Base-by-base conservation (phyloP, 2,329 filamentous ascomycete species). In the Podosphaera aphanis region DNA sequence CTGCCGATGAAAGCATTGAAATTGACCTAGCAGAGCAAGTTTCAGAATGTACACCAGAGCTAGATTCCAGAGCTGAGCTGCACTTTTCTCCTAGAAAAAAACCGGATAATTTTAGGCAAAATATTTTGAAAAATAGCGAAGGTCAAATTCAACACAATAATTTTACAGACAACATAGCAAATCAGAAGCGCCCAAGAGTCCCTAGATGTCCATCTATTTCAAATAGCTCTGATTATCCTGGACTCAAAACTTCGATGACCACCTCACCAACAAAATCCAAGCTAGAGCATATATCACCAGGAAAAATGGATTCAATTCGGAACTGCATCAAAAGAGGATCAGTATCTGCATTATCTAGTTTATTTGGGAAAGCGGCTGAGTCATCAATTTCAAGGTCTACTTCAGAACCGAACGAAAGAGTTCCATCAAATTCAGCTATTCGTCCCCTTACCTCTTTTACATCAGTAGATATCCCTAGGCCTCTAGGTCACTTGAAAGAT, bases 311-410 rank as follows among this genome's bases (percentile, higher is more conserved):
- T 1, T 55, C 55, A 1, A 57, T 74, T 37, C 66, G 68, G 31
- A 66, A 67, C 46, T 71, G 64, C 2, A 56, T 76, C n/a, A 69
- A 63, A 46, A 70, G 68, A 47, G 63, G 68, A 2, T 60, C 66
- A 5, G 62, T 62, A 19, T 63, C 67, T 31, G 62, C 64, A 1
- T 55, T 73, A 5, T 63, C 67, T 0, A 68, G 62, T 47, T 58
- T 73, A 0, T 66, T 68, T 58, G 65, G 61, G 45, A 72, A 67
- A 44, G 69, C 73, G n/a, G 51, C 57, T 11, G 50, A 52, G 7
- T n/a, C 19, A 18, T 46, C 60, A 52, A 45, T 48, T 15, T 31
- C 49, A 35, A 56, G 39, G 15, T 11, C 15, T 3, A 50, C 59
- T 48, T 41, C 53, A 48, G 43, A 48, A 48, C 20, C 55, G 54